Percentiles rank a stretch among this genome's conserved stretches.
Evolutionary conservation across 345 rosid genomes (phyloP).

Genomic region (Luvunga scandens): DNA sequence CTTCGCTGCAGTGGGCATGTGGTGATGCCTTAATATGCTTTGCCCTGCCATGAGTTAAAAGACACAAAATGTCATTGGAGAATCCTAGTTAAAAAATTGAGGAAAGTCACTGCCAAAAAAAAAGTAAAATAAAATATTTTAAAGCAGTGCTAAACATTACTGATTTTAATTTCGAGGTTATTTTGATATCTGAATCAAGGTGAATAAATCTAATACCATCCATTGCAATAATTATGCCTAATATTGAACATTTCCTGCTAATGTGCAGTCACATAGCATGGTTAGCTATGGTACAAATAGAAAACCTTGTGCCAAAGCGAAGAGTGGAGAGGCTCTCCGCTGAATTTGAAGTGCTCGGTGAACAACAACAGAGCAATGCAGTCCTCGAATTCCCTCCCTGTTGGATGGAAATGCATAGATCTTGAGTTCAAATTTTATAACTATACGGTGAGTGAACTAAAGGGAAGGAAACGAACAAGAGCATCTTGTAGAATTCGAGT

Average conservation of each 20-base stretch:
- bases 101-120: too few relatives aligned
- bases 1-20: constrained; percentile 33
- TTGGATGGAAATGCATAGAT: constrained; percentile 16
- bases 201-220: background rate
- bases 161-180: background rate
- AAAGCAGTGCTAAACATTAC: background rate
- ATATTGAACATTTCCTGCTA: too few relatives aligned
- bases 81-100: background rate
- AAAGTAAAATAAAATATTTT: too few relatives aligned
- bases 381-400: constrained; percentile 86
- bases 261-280: background rate
- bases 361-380: constrained; percentile 88
- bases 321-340: constrained; percentile 83
- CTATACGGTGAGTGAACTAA: constrained; percentile 2
- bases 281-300: background rate
- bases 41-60: constrained; percentile 48
- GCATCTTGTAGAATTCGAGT: constrained; percentile 87
- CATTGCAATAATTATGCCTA: background rate
- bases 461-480: constrained; percentile 48
- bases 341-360: constrained; percentile 78
- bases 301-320: constrained; percentile 85
- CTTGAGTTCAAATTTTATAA: constrained; percentile 1
- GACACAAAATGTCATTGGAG: background rate
- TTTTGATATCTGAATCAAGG: background rate
- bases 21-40: constrained; percentile 78